Evolutionary conservation across 2,329 filamentous ascomycete genomes (phyloP).

Genomic region (Hirsutella thompsonii): DNA sequence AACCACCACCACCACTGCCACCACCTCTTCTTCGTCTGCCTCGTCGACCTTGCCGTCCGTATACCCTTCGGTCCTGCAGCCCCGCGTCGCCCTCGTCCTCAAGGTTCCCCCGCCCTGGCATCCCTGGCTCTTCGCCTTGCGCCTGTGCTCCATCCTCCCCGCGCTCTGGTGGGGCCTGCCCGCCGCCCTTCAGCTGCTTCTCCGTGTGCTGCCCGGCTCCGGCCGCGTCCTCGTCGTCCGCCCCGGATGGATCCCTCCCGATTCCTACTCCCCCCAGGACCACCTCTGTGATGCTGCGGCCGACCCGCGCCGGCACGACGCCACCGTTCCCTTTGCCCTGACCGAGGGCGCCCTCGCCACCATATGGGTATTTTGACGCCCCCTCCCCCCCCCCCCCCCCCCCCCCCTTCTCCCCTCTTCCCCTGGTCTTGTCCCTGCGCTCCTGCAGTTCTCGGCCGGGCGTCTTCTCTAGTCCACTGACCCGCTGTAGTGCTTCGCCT

Average conservation of each 20-base stretch:
- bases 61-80: slow-evolving; percentile 46
- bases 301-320: background rate
- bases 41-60: slow-evolving; percentile 5
- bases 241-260: slow-evolving; percentile 7
- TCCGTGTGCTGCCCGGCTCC: slow-evolving; percentile 40
- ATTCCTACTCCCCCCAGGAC: too few relatives aligned
- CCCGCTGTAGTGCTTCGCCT: slow-evolving; percentile 51
- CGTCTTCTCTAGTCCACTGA: background rate
- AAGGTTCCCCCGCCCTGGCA: slow-evolving; percentile 64
- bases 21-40: background rate
- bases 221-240: slow-evolving; percentile 16
- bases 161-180: slow-evolving; percentile 60
- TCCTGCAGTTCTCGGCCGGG: background rate
- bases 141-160: slow-evolving; percentile 59
- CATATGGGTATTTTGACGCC: slow-evolving; percentile 44
- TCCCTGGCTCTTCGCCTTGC: slow-evolving; percentile 56
- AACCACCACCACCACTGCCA: too few relatives aligned
- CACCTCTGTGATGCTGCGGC: slow-evolving; percentile 1
- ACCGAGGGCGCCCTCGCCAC: slow-evolving; percentile 61
- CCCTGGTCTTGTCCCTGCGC: background rate
- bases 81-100: slow-evolving; percentile 65
- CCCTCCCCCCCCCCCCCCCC: background rate
- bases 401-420: background rate
- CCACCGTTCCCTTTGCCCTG: slow-evolving; percentile 25
- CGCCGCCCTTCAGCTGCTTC: slow-evolving; percentile 54